These are phyloP conservation scores for Sporothrix globosa DNA, from an alignment of 2,329 filamentous ascomycete genomes.

Conservation along the genomic window DNA sequence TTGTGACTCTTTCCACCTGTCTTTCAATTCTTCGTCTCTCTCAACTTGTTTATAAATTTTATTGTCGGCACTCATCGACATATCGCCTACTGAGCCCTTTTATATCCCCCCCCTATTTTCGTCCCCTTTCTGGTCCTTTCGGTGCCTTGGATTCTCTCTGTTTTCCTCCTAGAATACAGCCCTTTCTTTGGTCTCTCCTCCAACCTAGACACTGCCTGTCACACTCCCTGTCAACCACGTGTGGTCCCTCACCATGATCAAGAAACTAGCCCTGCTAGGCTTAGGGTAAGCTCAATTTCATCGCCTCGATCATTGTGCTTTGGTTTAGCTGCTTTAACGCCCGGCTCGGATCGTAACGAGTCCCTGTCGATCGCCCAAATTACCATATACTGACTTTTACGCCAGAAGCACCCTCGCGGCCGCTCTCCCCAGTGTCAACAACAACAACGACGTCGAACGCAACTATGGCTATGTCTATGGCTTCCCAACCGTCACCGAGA, in stretches of 20 bases:
- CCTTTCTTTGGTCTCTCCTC: constrained; percentile 5
- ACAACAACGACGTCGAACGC: constrained; percentile 31
- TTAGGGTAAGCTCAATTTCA: constrained; percentile 31
- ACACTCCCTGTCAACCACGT: not conserved
- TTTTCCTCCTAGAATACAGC: not conserved
- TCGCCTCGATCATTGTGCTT: not conserved
- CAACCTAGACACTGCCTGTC: not conserved
- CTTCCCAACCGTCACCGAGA: constrained; percentile 34
- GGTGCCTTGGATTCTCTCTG: not conserved
- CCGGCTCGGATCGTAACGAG: not conserved
- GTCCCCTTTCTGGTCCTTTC: not conserved
- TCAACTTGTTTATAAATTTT: constrained; percentile 2
- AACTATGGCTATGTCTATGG: constrained; percentile 33
- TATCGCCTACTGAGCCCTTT: not conserved
- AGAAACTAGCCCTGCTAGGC: constrained; percentile 34
- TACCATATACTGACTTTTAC: not conserved
- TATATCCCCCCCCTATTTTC: not conserved
- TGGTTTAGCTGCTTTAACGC: not conserved
- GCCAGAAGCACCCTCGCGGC: constrained; percentile 30
- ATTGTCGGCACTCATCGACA: not conserved
- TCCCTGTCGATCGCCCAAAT: too few species aligned
- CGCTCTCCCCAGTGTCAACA: constrained; percentile 32
- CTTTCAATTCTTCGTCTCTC: not conserved
- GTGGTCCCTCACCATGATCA: constrained; percentile 26
- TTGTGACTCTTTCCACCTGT: not conserved